Percentiles rank a stretch among this genome's conserved stretches.
Conservation (phyloP, 257 asterid species). For the Plantago ovata region DNA sequence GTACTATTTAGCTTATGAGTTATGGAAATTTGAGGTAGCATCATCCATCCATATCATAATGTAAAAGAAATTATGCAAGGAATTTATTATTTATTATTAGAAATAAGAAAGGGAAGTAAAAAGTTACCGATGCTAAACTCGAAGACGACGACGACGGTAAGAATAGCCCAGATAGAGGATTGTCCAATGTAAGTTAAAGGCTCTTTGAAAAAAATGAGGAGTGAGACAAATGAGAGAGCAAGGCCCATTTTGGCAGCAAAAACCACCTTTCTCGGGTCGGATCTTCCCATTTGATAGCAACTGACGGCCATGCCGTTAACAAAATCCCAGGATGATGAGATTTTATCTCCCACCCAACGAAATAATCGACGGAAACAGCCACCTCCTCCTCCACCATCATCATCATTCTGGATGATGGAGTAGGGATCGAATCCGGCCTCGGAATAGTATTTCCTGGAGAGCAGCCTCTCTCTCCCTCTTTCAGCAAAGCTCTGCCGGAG, state of each 20-base stretch:
- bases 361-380: slow-evolving; percentile 33
- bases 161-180: slow-evolving; percentile 69
- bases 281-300: slow-evolving; percentile 48
- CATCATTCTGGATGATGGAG: too few species aligned
- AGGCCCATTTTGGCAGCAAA: slow-evolving; percentile 62
- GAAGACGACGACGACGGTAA: slow-evolving; percentile 83
- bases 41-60: too few species aligned
- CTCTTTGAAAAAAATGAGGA: slow-evolving; percentile 57
- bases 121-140: slow-evolving; percentile 95
- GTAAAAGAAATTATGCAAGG: too few species aligned
- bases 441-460: slow-evolving; percentile 42
- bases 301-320: slow-evolving; percentile 26
- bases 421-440: slow-evolving; percentile 30
- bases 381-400: slow-evolving; percentile 20
- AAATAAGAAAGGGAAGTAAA: too few species aligned
- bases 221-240: slow-evolving; percentile 54
- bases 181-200: slow-evolving; percentile 46
- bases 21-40: too few species aligned
- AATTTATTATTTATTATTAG: too few species aligned
- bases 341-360: slow-evolving; percentile 23
- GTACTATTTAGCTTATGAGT: too few species aligned
- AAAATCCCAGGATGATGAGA: too few species aligned
- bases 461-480: slow-evolving; percentile 48
- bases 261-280: slow-evolving; percentile 63
- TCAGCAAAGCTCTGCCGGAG: slow-evolving; percentile 62